Evolutionary conservation across 108 stramenopile genomes (phyloP).

Genomic region (Cyclostephanos tholiformis): DNA sequence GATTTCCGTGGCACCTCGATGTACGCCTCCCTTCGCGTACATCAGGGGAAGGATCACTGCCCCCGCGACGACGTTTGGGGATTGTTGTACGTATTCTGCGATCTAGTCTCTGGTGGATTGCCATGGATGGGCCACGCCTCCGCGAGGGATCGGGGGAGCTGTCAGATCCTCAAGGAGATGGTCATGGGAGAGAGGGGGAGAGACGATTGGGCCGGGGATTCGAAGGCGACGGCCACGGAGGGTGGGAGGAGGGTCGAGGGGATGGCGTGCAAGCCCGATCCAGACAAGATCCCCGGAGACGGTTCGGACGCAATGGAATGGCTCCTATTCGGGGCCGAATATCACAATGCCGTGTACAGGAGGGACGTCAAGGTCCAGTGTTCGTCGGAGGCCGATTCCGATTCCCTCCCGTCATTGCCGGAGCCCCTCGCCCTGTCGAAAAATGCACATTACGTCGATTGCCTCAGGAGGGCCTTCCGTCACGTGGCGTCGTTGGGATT

Average conservation of each 20-base stretch:
- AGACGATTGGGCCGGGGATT: conserved; percentile 26
- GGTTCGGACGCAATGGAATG: conserved; percentile 58
- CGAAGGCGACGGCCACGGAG: conserved; percentile 13
- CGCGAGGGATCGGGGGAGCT: conserved; percentile 64
- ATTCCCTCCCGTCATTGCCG: conserved; percentile 49
- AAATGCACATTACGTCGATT: conserved; percentile 57
- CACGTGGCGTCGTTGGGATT: conserved; percentile 70
- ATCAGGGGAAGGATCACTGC: conserved; percentile 80
- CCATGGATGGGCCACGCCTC: conserved; percentile 89
- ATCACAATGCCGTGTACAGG: conserved; percentile 66
- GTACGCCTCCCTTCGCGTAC: conserved; percentile 82
- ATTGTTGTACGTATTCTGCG: conserved; percentile 87
- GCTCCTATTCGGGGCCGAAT: conserved; percentile 75
- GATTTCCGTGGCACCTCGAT: conserved; percentile 88
- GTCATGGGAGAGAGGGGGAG: conserved; percentile 62
- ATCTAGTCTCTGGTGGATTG: conserved; percentile 80
- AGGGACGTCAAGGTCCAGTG: conserved; percentile 40
- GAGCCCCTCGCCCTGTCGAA: conserved; percentile 61
- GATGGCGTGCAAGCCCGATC: conserved; percentile 23
- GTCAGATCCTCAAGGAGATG: conserved; percentile 77
- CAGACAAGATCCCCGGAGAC: conserved; percentile 37
- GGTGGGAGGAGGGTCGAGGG: conserved; percentile 20
- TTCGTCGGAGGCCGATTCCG: conserved; percentile 29
- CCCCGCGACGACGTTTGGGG: conserved; percentile 88
- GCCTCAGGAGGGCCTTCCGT: conserved; percentile 69